phyloP scores from a whole-genome alignment of 768 basidiomycete species.

The Termitomyces sp. region DNA sequence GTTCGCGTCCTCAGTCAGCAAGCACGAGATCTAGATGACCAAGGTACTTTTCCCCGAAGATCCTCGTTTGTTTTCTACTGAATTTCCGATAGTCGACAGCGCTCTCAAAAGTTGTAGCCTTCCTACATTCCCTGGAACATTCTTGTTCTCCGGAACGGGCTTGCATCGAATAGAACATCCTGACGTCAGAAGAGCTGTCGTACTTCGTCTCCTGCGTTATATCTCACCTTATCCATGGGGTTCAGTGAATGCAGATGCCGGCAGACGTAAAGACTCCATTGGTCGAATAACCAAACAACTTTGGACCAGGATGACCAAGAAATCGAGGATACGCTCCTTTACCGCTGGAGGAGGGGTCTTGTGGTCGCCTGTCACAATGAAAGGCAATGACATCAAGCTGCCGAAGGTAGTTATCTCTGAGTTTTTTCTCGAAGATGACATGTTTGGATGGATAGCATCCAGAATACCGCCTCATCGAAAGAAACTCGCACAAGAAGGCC shows the following conservation, averaged over 20 bases:
- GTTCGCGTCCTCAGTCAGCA: slow-evolving; percentile 28
- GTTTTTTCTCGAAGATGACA: slow-evolving; percentile 10
- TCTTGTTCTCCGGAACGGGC: slow-evolving; percentile 34
- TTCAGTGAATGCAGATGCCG: slow-evolving; percentile 52
- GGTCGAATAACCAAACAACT: slow-evolving; percentile 41
- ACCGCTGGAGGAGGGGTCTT: slow-evolving; percentile 56
- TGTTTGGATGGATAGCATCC: slow-evolving; percentile 55
- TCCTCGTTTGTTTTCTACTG: not conserved
- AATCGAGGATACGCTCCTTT: slow-evolving; percentile 27
- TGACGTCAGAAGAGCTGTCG: slow-evolving; percentile 32
- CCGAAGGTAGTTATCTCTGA: slow-evolving; percentile 7
- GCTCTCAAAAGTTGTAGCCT: slow-evolving; percentile 27
- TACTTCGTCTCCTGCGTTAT: slow-evolving; percentile 59
- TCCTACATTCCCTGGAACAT: slow-evolving; percentile 45
- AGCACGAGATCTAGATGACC: slow-evolving; percentile 33
- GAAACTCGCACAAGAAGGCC: slow-evolving; percentile 19
- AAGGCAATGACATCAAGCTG: slow-evolving; percentile 17
- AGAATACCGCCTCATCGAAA: slow-evolving; percentile 44
- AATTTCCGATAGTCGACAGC: slow-evolving; percentile 32
- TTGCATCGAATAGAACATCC: slow-evolving; percentile 29
- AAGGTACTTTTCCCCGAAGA: slow-evolving; percentile 29
- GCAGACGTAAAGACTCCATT: slow-evolving; percentile 42
- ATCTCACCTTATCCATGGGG: slow-evolving; percentile 78
- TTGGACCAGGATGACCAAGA: slow-evolving; percentile 32
- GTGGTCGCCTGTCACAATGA: slow-evolving; percentile 50